These are phyloP conservation scores for Ophiosphaerella herpotricha DNA, from an alignment of 2,329 filamentous ascomycete genomes.

Conservation along the genomic window DNA sequence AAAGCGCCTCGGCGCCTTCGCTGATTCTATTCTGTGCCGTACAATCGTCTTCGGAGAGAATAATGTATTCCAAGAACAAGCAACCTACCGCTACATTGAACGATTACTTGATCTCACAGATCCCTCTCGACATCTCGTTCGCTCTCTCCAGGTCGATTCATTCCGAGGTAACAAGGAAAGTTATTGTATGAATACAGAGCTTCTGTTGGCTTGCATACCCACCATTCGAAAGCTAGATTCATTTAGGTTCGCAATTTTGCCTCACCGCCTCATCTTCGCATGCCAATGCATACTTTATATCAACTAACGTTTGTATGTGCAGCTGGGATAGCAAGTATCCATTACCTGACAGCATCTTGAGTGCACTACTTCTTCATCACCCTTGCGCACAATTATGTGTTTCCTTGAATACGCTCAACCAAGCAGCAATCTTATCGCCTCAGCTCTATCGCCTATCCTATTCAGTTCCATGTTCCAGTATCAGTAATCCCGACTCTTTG, in stretches of 20 bases:
- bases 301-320: background rate
- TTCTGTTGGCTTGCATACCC: conserved; percentile 9
- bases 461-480: conserved; percentile 8
- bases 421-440: conserved; percentile 3
- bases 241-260: conserved; percentile 11
- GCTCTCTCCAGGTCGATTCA: conserved; percentile 12
- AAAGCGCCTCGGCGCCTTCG: conserved; percentile 14
- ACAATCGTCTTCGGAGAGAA: conserved; percentile 12
- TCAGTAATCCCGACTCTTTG: background rate
- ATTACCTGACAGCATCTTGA: conserved; percentile 7
- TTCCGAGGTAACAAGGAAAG: conserved; percentile 23
- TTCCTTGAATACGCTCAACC: conserved; percentile 5
- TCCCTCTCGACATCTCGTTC: conserved; percentile 10
- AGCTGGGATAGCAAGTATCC: conserved; percentile 17
- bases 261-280: background rate
- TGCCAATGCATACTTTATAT: background rate
- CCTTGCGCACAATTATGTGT: conserved; percentile 11
- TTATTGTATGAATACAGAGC: conserved; percentile 16
- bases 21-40: conserved; percentile 17
- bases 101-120: conserved; percentile 15
- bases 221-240: conserved; percentile 12
- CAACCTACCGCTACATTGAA: conserved; percentile 15
- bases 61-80: conserved; percentile 10
- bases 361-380: conserved; percentile 6
- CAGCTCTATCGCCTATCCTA: conserved; percentile 13